A percentile compares a stretch with the other conserved stretches of the same genome.
Conservation (phyloP, 2,329 filamentous ascomycete genomes). For the Fusarium sp. region DNA sequence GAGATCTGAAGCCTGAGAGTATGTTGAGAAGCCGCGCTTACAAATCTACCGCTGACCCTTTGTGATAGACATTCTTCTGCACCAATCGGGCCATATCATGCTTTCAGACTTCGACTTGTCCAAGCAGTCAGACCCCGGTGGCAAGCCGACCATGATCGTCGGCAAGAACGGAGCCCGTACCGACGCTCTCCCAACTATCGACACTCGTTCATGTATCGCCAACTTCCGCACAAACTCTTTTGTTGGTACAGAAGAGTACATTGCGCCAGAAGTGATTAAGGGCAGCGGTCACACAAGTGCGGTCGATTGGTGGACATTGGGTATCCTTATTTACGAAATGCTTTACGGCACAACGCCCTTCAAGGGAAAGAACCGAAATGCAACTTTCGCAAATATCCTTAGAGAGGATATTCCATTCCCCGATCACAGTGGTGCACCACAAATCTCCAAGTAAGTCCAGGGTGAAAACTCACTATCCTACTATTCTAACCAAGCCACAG, state of each 20-base stretch:
- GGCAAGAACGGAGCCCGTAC: slow-evolving; percentile 88
- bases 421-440: slow-evolving; percentile 82
- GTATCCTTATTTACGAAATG: slow-evolving; percentile 99
- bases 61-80: slow-evolving; percentile 84
- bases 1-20: slow-evolving; percentile 98
- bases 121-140: slow-evolving; percentile 95
- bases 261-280: slow-evolving; percentile 98
- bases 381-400: slow-evolving; percentile 96
- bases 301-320: slow-evolving; percentile 99
- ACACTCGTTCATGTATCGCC: slow-evolving; percentile 97
- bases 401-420: slow-evolving; percentile 96
- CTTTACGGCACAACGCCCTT: slow-evolving; percentile 97
- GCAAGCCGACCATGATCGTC: slow-evolving; percentile 97
- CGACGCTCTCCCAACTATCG: slow-evolving; percentile 91
- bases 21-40: slow-evolving; percentile 37
- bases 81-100: slow-evolving; percentile 99
- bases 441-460: slow-evolving; percentile 84
- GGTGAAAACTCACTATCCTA: too few species aligned
- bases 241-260: slow-evolving; percentile 98
- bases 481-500: slow-evolving; percentile 55
- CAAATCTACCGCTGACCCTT: slow-evolving; percentile 5
- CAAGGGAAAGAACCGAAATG: slow-evolving; percentile 98
- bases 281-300: slow-evolving; percentile 98
- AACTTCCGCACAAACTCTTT: slow-evolving; percentile 99
- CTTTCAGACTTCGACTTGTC: slow-evolving; percentile 98